Evolutionary conservation across 352 stramenopile species (phyloP).

Genomic region (Pythium pyrilobum): DNA sequence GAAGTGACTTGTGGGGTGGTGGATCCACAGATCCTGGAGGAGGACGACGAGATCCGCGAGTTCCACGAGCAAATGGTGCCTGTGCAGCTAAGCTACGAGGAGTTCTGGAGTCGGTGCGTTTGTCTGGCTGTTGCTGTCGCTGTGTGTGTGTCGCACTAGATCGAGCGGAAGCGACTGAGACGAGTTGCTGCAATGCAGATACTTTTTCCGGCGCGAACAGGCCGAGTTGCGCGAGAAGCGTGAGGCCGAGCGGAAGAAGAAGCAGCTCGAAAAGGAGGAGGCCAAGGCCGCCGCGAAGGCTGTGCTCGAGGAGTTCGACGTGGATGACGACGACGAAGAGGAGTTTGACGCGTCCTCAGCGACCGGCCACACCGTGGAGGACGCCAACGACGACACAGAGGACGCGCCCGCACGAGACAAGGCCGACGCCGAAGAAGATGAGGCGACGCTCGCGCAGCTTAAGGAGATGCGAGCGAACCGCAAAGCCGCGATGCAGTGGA

Average conservation of each 20-base stretch:
- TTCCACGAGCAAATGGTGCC: conserved; percentile 72
- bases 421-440: conserved; percentile 28
- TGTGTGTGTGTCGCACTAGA: neutral
- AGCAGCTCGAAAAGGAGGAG: conserved; percentile 29
- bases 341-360: conserved; percentile 25
- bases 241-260: conserved; percentile 31
- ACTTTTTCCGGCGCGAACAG: conserved; percentile 70
- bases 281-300: conserved; percentile 14
- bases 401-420: conserved; percentile 20
- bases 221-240: conserved; percentile 24
- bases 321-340: conserved; percentile 35
- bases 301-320: conserved; percentile 24
- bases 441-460: conserved; percentile 32
- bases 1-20: neutral
- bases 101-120: conserved; percentile 75
- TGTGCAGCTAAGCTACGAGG: conserved; percentile 67
- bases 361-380: neutral
- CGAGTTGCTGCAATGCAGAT: too few relatives aligned
- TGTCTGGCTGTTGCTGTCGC: neutral
- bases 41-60: conserved; percentile 42
- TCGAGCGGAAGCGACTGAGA: too few relatives aligned
- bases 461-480: conserved; percentile 31
- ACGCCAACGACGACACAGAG: conserved; percentile 13
- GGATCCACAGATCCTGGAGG: conserved; percentile 43
- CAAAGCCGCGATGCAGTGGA: conserved; percentile 51